A percentile compares a stretch with the other conserved stretches of the same genome.
Evolutionary conservation across 192 early-diverging fungal genomes (phyloP).

Genomic region (Chytriomyces sp.): DNA sequence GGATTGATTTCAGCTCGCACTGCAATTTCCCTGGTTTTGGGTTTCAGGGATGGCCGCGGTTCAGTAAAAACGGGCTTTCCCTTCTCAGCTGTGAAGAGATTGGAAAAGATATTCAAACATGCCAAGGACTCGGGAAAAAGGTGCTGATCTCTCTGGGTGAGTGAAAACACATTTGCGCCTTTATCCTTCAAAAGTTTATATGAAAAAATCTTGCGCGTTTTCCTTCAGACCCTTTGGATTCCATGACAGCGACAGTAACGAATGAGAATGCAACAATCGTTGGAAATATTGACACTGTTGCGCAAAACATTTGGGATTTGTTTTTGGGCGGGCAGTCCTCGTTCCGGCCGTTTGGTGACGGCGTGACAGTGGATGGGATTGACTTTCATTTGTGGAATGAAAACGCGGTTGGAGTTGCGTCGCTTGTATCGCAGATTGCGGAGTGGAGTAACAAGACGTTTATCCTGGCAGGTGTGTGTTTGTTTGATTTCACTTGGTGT

Average conservation of each 20-base stretch:
- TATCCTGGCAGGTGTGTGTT: conserved; percentile 2
- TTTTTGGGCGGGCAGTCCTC: conserved; percentile 70
- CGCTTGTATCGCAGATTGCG: conserved; percentile 16
- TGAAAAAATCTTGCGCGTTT: no score
- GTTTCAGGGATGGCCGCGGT: conserved; percentile 42
- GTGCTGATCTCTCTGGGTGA: conserved; percentile 77
- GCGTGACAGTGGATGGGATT: conserved; percentile 66
- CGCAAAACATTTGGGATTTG: conserved; percentile 75
- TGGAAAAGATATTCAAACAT: conserved; percentile 68
- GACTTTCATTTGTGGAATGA: conserved; percentile 49
- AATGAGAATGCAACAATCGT: conserved; percentile 45
- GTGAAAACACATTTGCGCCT: no score
- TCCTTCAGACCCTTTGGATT: conserved; percentile 53
- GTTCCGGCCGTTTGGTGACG: conserved; percentile 71
- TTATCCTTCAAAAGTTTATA: no score
- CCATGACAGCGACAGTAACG: conserved; percentile 40
- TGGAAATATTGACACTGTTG: conserved; percentile 51
- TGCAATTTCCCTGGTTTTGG: conserved; percentile 53
- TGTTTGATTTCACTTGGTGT: neutral
- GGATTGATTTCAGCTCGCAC: conserved; percentile 71
- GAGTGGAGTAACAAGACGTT: conserved; percentile 28
- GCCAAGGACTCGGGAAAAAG: conserved; percentile 76
- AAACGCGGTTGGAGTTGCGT: conserved; percentile 28
- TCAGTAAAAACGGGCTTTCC: conserved; percentile 60
- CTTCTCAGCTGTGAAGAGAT: conserved; percentile 71